Evolutionary conservation across 139 green algal species (phyloP).

Genomic region (Chlamydomonas sp.): DNA sequence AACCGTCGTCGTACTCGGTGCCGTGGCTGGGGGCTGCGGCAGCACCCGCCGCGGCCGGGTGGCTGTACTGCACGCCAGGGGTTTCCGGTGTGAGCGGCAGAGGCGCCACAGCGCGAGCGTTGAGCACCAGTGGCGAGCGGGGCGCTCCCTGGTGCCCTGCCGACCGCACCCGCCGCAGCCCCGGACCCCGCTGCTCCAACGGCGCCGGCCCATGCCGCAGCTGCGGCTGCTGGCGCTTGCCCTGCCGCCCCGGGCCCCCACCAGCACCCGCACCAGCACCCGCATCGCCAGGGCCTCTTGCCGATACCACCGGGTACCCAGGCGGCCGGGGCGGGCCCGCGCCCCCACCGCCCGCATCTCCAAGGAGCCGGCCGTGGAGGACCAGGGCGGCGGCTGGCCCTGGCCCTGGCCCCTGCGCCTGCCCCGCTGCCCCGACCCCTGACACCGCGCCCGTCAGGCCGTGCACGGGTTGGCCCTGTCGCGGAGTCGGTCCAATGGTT

Average conservation of each 20-base stretch:
- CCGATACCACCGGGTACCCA: too few relatives aligned
- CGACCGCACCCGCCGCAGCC: constrained; percentile 11
- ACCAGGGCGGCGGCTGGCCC: neutral
- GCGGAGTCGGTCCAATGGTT: neutral
- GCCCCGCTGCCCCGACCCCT: neutral
- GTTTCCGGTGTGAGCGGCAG: constrained; percentile 16
- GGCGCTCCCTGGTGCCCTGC: neutral
- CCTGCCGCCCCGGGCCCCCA: neutral
- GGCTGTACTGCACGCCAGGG: neutral
- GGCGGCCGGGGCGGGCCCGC: neutral
- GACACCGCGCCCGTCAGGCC: too few relatives aligned
- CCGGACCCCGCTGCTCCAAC: neutral
- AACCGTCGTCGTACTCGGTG: neutral
- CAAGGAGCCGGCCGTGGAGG: constrained; percentile 9
- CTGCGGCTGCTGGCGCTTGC: neutral
- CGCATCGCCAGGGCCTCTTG: too few relatives aligned
- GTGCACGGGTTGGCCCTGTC: neutral
- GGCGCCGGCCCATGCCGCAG: constrained; percentile 8
- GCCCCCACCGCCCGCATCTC: neutral
- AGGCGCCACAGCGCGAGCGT: constrained; percentile 15
- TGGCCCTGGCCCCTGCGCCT: neutral
- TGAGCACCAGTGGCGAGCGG: neutral
- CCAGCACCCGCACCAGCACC: too few relatives aligned
- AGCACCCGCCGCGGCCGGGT: neutral
- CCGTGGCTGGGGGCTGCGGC: too few relatives aligned